A percentile compares a stretch with the other conserved stretches of the same genome.
Evolutionary conservation across 83 land plant species (phyloP).

Genomic region (Picea engelmannii): DNA sequence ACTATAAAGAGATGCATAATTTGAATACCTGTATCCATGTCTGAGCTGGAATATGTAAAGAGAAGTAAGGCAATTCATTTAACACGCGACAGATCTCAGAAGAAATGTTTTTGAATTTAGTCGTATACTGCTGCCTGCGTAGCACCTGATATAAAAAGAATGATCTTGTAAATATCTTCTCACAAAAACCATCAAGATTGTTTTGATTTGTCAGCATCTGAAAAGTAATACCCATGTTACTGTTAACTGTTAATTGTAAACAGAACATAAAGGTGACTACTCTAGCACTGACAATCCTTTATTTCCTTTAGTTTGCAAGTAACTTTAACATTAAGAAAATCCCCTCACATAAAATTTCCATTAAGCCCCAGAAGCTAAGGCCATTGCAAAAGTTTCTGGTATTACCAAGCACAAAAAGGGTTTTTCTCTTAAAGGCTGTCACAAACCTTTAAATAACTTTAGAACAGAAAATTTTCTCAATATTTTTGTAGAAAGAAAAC

Average conservation of each 20-base stretch:
- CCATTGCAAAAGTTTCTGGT: too few relatives aligned
- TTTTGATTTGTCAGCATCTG: background rate
- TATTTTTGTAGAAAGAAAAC: too few relatives aligned
- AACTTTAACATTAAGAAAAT: too few relatives aligned
- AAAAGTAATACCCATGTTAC: background rate
- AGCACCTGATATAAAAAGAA: constrained; percentile 7
- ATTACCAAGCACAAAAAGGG: too few relatives aligned
- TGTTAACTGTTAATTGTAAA: constrained; percentile 5
- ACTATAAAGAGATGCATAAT: background rate
- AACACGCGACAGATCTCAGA: background rate
- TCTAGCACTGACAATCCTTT: too few relatives aligned
- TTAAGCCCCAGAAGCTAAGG: too few relatives aligned
- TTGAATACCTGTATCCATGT: constrained; percentile 12
- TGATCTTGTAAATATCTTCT: constrained; percentile 1
- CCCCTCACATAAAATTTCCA: too few relatives aligned
- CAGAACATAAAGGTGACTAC: background rate
- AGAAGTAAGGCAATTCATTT: constrained; percentile 10
- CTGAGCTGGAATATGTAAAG: constrained; percentile 1
- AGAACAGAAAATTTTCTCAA: too few relatives aligned
- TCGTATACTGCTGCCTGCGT: background rate
- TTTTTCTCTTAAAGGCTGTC: too few relatives aligned
- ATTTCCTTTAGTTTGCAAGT: too few relatives aligned
- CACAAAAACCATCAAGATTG: background rate
- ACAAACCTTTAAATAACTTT: too few relatives aligned
- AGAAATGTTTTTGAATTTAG: constrained; percentile 6